Evolutionary conservation across 768 basidiomycete genomes (phyloP).

Genomic region (Mycena galericulata): DNA sequence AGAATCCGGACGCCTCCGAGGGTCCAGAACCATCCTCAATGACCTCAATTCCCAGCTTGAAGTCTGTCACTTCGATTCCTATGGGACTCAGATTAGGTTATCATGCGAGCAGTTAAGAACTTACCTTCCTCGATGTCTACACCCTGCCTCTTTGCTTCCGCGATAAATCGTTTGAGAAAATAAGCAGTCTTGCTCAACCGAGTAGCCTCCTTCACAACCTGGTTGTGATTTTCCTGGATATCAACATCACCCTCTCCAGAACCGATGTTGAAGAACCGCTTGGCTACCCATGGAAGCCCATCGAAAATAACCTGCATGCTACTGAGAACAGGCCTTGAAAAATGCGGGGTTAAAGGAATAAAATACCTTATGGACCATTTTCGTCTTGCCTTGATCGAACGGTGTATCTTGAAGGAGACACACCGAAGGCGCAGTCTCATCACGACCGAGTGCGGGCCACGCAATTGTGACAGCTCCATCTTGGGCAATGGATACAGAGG

Average conservation of each 20-base stretch:
- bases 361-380: conserved; percentile 7
- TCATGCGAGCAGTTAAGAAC: neutral
- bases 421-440: neutral
- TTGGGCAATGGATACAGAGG: neutral
- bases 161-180: conserved; percentile 6
- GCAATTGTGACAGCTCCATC: neutral
- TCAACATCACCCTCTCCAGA: neutral
- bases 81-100: neutral
- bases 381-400: conserved; percentile 13
- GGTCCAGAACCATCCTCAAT: neutral
- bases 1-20: neutral
- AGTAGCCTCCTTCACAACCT: conserved; percentile 1
- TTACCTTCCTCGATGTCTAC: conserved; percentile 6
- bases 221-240: neutral
- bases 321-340: neutral
- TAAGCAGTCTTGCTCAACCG: conserved; percentile 1
- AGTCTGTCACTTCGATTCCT: neutral
- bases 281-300: conserved; percentile 13
- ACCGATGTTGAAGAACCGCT: conserved; percentile 7
- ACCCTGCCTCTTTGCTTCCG: neutral
- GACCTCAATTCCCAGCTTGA: neutral
- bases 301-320: neutral
- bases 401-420: conserved; percentile 2
- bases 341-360: neutral
- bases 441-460: neutral